Percentiles rank a stretch among this genome's conserved stretches.
Conservation (phyloP, 495 filamentous ascomycete species). For the Rhizodiscina lignyota region DNA sequence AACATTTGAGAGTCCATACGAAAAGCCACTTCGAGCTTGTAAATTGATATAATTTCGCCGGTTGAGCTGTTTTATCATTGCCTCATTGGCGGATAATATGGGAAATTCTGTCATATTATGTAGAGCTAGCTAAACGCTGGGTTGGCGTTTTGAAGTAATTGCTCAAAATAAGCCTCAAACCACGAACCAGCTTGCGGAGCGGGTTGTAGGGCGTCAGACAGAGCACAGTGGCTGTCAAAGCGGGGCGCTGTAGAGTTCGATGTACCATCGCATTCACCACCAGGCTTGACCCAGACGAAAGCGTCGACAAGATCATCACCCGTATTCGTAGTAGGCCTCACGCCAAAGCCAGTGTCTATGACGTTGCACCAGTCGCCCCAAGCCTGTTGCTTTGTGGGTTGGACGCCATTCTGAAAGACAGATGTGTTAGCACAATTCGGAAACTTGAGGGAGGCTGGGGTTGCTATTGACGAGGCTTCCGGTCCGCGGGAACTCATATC, state of each 20-base stretch:
- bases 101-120: no score
- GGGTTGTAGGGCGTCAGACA: slow-evolving; percentile 39
- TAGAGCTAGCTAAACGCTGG: no score
- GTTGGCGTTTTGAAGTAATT: slow-evolving; percentile 50
- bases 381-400: slow-evolving; percentile 41
- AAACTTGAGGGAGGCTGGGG: slow-evolving; percentile 3
- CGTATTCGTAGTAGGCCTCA: slow-evolving; percentile 46
- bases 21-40: no score
- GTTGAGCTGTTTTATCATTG: no score
- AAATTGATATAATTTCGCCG: no score
- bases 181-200: slow-evolving; percentile 65
- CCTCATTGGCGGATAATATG: no score
- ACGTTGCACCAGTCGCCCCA: slow-evolving; percentile 84
- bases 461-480: no score
- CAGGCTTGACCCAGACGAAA: slow-evolving; percentile 76
- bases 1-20: no score
- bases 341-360: slow-evolving; percentile 57
- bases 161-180: slow-evolving; percentile 68
- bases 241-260: slow-evolving; percentile 40
- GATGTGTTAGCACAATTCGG: background rate
- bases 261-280: slow-evolving; percentile 69
- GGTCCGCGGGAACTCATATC: no score
- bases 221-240: slow-evolving; percentile 60
- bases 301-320: slow-evolving; percentile 48
- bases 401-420: slow-evolving; percentile 46